Conservation (phyloP, 306 rosid genomes). For the Astragalus glycyphyllos region DNA sequence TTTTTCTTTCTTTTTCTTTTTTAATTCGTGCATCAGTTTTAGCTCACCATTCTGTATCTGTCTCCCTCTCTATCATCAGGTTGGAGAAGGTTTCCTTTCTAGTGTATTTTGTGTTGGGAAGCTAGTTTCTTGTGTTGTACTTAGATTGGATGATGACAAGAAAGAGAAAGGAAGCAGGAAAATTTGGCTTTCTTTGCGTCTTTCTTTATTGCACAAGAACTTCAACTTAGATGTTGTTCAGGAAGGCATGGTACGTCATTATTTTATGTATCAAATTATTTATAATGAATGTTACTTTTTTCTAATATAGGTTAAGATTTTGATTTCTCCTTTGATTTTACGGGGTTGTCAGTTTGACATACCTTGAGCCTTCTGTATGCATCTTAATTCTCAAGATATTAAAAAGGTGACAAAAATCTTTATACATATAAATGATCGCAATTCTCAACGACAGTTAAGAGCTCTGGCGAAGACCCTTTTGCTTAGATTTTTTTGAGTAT, state of each 20-base stretch:
- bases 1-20: neutral
- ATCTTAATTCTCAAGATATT: neutral
- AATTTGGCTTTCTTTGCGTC: slow-evolving; percentile 94
- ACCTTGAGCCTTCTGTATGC: slow-evolving; percentile 4
- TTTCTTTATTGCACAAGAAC: slow-evolving; percentile 82
- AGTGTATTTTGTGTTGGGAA: slow-evolving; percentile 72
- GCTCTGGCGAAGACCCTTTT: slow-evolving; percentile 5
- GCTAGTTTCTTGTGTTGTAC: slow-evolving; percentile 81
- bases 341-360: slow-evolving; percentile 15
- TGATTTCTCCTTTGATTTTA: slow-evolving; percentile 11
- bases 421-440: slow-evolving; percentile 14
- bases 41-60: slow-evolving; percentile 30
- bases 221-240: slow-evolving; percentile 72
- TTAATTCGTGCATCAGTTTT: slow-evolving; percentile 10
- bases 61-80: slow-evolving; percentile 48
- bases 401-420: slow-evolving; percentile 12
- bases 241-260: slow-evolving; percentile 86
- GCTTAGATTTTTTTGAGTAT: slow-evolving; percentile 25
- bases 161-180: slow-evolving; percentile 80
- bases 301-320: slow-evolving; percentile 15
- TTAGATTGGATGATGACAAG: slow-evolving; percentile 76
- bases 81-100: slow-evolving; percentile 64
- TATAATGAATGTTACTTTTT: neutral
- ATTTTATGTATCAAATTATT: slow-evolving; percentile 30
- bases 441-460: slow-evolving; percentile 22